Conservation (phyloP, 1,139 yeast genomes). For the Zygoascus meyerae region DNA sequence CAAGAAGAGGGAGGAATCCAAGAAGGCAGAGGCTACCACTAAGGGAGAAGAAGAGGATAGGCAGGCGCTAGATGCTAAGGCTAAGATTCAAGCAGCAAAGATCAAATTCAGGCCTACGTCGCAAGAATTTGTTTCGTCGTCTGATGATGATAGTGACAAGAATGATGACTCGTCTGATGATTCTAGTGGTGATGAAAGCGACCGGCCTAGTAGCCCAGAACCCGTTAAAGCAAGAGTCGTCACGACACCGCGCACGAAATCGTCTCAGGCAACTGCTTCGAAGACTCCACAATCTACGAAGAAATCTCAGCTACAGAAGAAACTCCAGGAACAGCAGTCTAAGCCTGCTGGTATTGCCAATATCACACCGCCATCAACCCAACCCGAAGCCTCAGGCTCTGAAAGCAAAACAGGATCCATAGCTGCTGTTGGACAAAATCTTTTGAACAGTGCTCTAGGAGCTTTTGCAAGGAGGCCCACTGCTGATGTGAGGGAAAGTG, state of each 20-base stretch:
- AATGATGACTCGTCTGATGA: conserved; percentile 8
- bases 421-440: conserved; percentile 10
- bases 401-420: neutral
- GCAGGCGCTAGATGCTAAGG: too few relatives aligned
- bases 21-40: too few relatives aligned
- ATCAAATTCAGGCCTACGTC: neutral
- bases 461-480: conserved; percentile 8
- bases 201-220: conserved; percentile 18
- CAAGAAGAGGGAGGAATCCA: too few relatives aligned
- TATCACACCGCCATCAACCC: conserved; percentile 3
- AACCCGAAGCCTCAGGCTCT: neutral
- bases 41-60: too few relatives aligned
- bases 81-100: too few relatives aligned
- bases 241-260: conserved; percentile 14
- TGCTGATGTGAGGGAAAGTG: conserved; percentile 5
- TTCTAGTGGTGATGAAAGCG: conserved; percentile 17
- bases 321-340: neutral
- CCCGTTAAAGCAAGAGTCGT: conserved; percentile 20
- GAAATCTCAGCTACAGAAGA: neutral
- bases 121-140: neutral
- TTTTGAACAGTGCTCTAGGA: conserved; percentile 11
- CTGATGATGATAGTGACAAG: neutral
- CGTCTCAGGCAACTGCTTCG: neutral
- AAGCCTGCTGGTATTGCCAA: neutral
- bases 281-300: neutral